Conservation (phyloP, 2,329 filamentous ascomycete species). For the Microdochium nivale region DNA sequence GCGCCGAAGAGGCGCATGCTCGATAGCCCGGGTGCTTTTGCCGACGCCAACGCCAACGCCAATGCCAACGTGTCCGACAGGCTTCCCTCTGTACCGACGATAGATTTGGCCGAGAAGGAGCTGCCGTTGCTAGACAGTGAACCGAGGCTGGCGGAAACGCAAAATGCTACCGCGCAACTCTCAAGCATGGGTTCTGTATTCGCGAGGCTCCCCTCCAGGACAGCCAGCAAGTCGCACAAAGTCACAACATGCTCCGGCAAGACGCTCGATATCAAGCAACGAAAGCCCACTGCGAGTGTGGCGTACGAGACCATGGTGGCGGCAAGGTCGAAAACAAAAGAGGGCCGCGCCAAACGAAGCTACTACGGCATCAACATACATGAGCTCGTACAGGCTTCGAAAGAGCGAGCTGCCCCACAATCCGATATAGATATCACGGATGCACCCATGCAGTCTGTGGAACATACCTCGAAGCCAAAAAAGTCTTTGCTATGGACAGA, state of each 20-base stretch:
- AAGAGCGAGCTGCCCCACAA: conserved; percentile 38
- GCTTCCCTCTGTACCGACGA: conserved; percentile 12
- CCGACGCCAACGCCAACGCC: conserved; percentile 7
- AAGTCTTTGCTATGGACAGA: conserved; percentile 80
- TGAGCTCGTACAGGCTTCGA: conserved; percentile 64
- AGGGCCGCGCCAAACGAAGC: conserved; percentile 60
- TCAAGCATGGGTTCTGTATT: conserved; percentile 11
- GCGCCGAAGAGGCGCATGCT: conserved; percentile 35
- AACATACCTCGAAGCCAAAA: conserved; percentile 28
- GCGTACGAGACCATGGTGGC: conserved; percentile 62
- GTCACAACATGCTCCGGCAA: conserved; percentile 50
- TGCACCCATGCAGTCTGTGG: conserved; percentile 32
- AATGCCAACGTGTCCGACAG: conserved; percentile 13
- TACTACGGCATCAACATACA: conserved; percentile 96
- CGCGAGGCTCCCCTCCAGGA: conserved; percentile 9
- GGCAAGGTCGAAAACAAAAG: conserved; percentile 55
- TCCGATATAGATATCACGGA: conserved; percentile 19
- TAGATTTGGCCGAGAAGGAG: conserved; percentile 1
- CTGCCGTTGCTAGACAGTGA: not conserved
- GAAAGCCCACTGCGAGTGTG: conserved; percentile 32
- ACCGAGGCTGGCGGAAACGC: not conserved
- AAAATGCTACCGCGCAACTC: conserved; percentile 12
- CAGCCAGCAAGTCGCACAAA: conserved; percentile 22
- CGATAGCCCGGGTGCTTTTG: conserved; percentile 15
- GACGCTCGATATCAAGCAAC: conserved; percentile 44